These are phyloP conservation scores for Nemania sp. DNA, from an alignment of 2,329 filamentous ascomycete genomes.

Conservation along the genomic window DNA sequence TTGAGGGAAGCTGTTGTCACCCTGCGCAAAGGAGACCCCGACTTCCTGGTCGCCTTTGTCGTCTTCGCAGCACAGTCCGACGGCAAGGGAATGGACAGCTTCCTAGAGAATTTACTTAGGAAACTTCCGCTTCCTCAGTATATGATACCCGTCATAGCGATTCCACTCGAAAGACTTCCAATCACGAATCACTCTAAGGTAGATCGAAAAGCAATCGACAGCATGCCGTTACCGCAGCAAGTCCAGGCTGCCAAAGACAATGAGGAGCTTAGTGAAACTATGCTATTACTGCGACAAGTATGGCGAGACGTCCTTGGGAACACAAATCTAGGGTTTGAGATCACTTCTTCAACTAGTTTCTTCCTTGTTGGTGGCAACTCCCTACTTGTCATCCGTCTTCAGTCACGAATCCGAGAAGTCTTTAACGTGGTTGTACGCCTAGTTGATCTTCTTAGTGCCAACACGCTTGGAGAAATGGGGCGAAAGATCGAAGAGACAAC, in stretches of 20 bases:
- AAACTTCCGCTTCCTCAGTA: conserved; percentile 19
- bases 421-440: conserved; percentile 19
- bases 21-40: conserved; percentile 1
- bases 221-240: conserved; percentile 11
- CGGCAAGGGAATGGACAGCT: conserved; percentile 4
- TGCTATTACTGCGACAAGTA: neutral
- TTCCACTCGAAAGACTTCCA: conserved; percentile 20
- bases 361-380: conserved; percentile 31
- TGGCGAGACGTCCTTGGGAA: neutral
- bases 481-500: conserved; percentile 3
- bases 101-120: conserved; percentile 13
- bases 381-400: conserved; percentile 22
- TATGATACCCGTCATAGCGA: conserved; percentile 17
- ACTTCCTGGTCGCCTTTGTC: conserved; percentile 37
- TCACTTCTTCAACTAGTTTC: conserved; percentile 23
- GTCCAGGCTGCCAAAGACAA: neutral
- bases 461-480: conserved; percentile 26
- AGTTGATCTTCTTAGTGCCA: conserved; percentile 18
- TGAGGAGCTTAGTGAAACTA: neutral
- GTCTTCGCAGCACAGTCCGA: conserved; percentile 24
- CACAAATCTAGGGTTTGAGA: neutral
- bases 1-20: conserved; percentile 22
- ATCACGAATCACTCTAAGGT: conserved; percentile 20
- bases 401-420: conserved; percentile 3
- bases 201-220: conserved; percentile 17